Conservation (phyloP, 2,329 filamentous ascomycete genomes). For the Xylaria sp. region DNA sequence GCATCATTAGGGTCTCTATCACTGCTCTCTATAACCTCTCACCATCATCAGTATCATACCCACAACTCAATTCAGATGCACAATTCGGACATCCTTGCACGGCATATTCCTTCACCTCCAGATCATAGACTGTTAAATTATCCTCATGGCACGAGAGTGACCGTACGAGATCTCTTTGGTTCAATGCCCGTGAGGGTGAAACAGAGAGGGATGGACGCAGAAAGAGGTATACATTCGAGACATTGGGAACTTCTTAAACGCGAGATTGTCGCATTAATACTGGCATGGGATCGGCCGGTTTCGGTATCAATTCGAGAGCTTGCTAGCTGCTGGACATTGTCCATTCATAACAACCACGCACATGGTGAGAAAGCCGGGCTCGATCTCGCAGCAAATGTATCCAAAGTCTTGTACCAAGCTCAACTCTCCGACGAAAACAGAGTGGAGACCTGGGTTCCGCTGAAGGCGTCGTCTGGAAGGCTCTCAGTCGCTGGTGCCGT, state of each 20-base stretch:
- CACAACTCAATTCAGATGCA: slow-evolving; percentile 76
- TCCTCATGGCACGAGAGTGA: slow-evolving; percentile 78
- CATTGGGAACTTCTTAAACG: slow-evolving; percentile 74
- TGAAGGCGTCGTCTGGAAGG: slow-evolving; percentile 72
- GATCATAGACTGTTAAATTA: slow-evolving; percentile 67
- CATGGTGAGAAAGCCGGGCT: slow-evolving; percentile 29
- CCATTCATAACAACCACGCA: slow-evolving; percentile 49
- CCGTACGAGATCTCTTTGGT: slow-evolving; percentile 85
- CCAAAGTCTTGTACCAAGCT: slow-evolving; percentile 72
- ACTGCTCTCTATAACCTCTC: slow-evolving; percentile 80
- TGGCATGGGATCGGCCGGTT: slow-evolving; percentile 72
- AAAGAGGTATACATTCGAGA: slow-evolving; percentile 64
- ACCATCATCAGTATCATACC: slow-evolving; percentile 68
- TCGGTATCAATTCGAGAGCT: slow-evolving; percentile 69
- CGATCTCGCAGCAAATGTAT: slow-evolving; percentile 48
- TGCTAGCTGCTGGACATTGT: slow-evolving; percentile 51
- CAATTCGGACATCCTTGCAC: slow-evolving; percentile 72
- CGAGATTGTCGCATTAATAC: slow-evolving; percentile 70
- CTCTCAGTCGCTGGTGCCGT: slow-evolving; percentile 77
- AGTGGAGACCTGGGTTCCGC: slow-evolving; percentile 72
- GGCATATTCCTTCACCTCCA: slow-evolving; percentile 69
- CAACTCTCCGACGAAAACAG: slow-evolving; percentile 67
- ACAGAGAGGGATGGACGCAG: slow-evolving; percentile 69
- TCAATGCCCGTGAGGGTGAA: slow-evolving; percentile 92
- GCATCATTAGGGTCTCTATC: slow-evolving; percentile 81